Percentiles rank a stretch among this genome's conserved stretches.
phyloP scores from a whole-genome alignment of 2,329 filamentous ascomycete genomes.

The Trichophyton benhamiae region DNA sequence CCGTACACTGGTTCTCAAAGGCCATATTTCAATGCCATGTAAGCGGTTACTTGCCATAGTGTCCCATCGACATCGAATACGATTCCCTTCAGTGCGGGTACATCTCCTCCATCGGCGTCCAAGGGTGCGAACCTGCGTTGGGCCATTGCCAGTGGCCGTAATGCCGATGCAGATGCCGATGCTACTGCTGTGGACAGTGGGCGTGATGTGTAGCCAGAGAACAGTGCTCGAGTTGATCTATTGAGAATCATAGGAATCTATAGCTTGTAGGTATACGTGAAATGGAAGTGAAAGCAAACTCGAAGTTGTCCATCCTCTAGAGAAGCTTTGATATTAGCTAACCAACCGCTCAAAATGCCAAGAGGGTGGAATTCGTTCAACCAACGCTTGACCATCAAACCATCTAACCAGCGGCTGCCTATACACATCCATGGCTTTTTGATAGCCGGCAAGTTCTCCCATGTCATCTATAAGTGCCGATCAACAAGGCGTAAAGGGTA shows the following conservation, averaged over 20 bases:
- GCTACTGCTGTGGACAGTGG: not conserved
- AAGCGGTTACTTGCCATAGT: slow-evolving; percentile 53
- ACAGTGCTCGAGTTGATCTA: not conserved
- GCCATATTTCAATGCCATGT: not conserved
- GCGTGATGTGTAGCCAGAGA: not conserved
- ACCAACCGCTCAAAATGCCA: too few species aligned
- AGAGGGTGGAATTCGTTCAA: too few species aligned
- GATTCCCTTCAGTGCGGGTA: slow-evolving; percentile 43
- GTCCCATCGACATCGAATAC: slow-evolving; percentile 96
- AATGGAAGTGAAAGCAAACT: not conserved
- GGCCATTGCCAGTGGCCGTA: slow-evolving; percentile 14
- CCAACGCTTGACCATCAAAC: too few species aligned
- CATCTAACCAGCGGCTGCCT: too few species aligned
- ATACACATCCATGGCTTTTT: too few species aligned
- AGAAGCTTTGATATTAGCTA: too few species aligned
- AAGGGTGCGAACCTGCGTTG: slow-evolving; percentile 41
- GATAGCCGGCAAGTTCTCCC: too few species aligned
- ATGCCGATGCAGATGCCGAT: not conserved
- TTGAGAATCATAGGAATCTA: not conserved
- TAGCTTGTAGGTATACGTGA: not conserved
- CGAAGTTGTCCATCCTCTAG: not conserved
- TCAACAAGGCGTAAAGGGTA: too few species aligned
- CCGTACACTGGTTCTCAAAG: not conserved
- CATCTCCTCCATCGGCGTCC: slow-evolving; percentile 24
- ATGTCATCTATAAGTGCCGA: too few species aligned